phyloP scores from a whole-genome alignment of 345 rosid genomes.

The Ceriops decandra region DNA sequence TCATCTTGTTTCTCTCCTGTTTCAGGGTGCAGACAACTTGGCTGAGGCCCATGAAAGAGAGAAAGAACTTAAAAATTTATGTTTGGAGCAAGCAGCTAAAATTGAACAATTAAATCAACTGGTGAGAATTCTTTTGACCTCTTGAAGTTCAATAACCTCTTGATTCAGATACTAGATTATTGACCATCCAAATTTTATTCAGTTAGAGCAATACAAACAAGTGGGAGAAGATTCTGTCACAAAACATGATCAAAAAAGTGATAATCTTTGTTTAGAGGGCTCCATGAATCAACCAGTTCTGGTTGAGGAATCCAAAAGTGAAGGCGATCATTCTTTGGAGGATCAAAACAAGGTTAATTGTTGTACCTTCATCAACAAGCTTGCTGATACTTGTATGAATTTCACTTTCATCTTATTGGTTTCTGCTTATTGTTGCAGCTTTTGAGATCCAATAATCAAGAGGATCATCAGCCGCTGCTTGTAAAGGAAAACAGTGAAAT shows the following conservation, averaged over 20 bases:
- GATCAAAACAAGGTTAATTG: slow-evolving; percentile 37
- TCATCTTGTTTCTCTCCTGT: slow-evolving; percentile 8
- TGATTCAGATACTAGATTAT: background rate
- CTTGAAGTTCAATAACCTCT: background rate
- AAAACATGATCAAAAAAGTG: slow-evolving; percentile 1
- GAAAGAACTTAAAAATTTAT: slow-evolving; percentile 62
- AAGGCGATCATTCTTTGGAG: slow-evolving; percentile 17
- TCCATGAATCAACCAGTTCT: slow-evolving; percentile 26
- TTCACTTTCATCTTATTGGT: slow-evolving; percentile 2
- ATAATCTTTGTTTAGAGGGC: slow-evolving; percentile 8
- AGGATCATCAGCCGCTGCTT: slow-evolving; percentile 27
- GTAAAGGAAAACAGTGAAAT: slow-evolving; percentile 38
- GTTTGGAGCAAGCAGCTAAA: slow-evolving; percentile 72
- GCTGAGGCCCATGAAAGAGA: slow-evolving; percentile 39
- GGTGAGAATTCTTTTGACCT: slow-evolving; percentile 37
- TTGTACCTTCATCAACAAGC: slow-evolving; percentile 4
- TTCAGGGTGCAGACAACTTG: slow-evolving; percentile 42
- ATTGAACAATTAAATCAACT: slow-evolving; percentile 59
- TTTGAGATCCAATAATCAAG: background rate
- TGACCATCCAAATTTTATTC: slow-evolving; percentile 18
- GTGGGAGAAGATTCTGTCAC: slow-evolving; percentile 23
- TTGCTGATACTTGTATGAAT: background rate
- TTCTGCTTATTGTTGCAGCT: slow-evolving; percentile 14
- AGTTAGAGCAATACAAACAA: slow-evolving; percentile 55
- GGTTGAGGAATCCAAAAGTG: slow-evolving; percentile 26